phyloP scores from a whole-genome alignment of 139 green algal species.

The Micromonas commoda region DNA sequence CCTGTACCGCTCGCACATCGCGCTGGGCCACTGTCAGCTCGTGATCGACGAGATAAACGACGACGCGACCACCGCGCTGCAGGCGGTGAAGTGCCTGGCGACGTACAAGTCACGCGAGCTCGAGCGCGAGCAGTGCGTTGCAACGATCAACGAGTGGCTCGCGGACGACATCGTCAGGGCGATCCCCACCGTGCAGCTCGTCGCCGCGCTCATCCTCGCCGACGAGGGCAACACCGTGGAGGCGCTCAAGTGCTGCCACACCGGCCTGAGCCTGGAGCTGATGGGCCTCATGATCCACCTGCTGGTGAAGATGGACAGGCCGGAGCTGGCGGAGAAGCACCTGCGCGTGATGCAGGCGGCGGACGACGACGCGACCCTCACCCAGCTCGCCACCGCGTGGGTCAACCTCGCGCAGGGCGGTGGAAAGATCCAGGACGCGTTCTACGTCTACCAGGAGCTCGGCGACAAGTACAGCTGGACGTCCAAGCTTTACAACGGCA shows the following conservation, averaged over 20 bases:
- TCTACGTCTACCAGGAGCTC: conserved; percentile 91
- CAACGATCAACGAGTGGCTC: conserved; percentile 63
- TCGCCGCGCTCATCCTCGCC: conserved; percentile 68
- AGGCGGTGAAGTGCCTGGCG: conserved; percentile 84
- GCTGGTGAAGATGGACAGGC: conserved; percentile 82
- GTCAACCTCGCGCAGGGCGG: conserved; percentile 78
- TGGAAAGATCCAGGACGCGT: conserved; percentile 87
- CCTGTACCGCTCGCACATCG: conserved; percentile 92
- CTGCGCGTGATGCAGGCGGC: conserved; percentile 77
- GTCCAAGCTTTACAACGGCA: conserved; percentile 73
- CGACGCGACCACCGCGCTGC: conserved; percentile 62
- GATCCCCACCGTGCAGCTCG: conserved; percentile 73
- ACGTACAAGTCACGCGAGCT: conserved; percentile 53
- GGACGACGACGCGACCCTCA: conserved; percentile 92
- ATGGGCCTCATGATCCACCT: conserved; percentile 47
- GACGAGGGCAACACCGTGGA: conserved; percentile 85
- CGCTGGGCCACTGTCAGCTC: conserved; percentile 85
- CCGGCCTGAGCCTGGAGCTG: conserved; percentile 64
- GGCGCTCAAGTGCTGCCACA: conserved; percentile 81
- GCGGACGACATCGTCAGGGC: conserved; percentile 58
- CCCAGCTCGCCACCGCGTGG: conserved; percentile 92
- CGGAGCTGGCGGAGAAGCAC: conserved; percentile 83
- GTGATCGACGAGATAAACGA: conserved; percentile 80
- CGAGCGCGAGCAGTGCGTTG: conserved; percentile 39
- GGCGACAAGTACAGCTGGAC: conserved; percentile 94